These are phyloP conservation scores for Amoebophrya sp. DNA, from an alignment of 169 alveolate genomes.

Conservation along the genomic window DNA sequence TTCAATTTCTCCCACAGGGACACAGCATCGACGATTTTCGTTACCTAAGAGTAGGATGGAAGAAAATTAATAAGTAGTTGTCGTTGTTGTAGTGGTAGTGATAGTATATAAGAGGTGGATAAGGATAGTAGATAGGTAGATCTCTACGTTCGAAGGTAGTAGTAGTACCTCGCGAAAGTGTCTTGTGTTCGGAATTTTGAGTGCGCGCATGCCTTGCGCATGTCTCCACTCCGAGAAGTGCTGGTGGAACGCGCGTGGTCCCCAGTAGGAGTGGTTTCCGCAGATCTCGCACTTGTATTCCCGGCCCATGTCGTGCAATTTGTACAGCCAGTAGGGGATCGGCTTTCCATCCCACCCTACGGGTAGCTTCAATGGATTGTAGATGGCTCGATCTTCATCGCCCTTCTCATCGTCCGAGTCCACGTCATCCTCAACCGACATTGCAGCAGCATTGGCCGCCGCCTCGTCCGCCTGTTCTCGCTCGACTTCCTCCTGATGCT, in stretches of 20 bases:
- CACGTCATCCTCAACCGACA: neutral
- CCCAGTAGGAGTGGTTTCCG: conserved; percentile 96
- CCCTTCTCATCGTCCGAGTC: neutral
- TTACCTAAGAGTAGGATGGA: no score
- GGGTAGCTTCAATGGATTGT: conserved; percentile 90
- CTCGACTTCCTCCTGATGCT: neutral
- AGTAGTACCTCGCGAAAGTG: conserved; percentile 67
- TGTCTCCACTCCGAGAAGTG: conserved; percentile 97
- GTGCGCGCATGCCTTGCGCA: conserved; percentile 92
- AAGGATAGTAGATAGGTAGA: no score
- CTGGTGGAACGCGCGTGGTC: conserved; percentile 91
- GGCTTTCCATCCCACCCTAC: conserved; percentile 96
- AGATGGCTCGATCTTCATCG: neutral
- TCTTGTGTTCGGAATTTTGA: conserved; percentile 93
- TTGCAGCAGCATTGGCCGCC: no score
- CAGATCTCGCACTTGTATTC: conserved; percentile 97
- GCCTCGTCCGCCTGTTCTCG: neutral
- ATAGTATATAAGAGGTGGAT: no score
- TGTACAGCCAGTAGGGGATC: conserved; percentile 96
- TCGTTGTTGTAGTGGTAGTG: no score
- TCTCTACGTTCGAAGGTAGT: conserved; percentile 43
- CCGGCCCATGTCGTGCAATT: conserved; percentile 89
- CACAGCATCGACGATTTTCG: conserved; percentile 68
- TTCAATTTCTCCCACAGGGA: conserved; percentile 78
- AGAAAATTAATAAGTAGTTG: no score